These are phyloP conservation scores for Crucibulum laeve DNA, from an alignment of 768 basidiomycete genomes.

Conservation along the genomic window DNA sequence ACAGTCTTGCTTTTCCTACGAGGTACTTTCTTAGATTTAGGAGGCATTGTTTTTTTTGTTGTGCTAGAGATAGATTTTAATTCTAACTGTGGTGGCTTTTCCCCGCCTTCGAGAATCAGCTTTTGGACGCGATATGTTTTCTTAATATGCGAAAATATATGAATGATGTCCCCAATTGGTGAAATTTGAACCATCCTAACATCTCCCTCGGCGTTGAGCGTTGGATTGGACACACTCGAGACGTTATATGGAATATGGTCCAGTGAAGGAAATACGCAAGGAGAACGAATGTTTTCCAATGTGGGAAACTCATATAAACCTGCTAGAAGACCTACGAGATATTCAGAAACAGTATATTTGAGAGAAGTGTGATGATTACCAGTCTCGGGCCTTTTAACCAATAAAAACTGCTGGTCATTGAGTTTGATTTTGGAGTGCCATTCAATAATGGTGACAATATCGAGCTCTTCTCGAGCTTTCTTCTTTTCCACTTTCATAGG, in stretches of 20 bases:
- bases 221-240: not conserved
- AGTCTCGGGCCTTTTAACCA: slow-evolving; percentile 77
- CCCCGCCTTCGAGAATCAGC: slow-evolving; percentile 61
- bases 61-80: slow-evolving; percentile 8
- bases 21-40: slow-evolving; percentile 4
- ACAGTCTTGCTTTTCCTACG: not conserved
- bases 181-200: slow-evolving; percentile 39
- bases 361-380: slow-evolving; percentile 39
- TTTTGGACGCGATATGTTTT: slow-evolving; percentile 81
- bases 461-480: slow-evolving; percentile 79
- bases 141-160: slow-evolving; percentile 87
- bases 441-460: slow-evolving; percentile 83
- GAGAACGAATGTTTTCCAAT: slow-evolving; percentile 21
- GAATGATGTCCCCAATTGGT: slow-evolving; percentile 62
- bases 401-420: slow-evolving; percentile 58
- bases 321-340: slow-evolving; percentile 72
- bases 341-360: slow-evolving; percentile 2
- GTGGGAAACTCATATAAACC: slow-evolving; percentile 89
- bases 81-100: slow-evolving; percentile 31
- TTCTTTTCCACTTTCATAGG: slow-evolving; percentile 86
- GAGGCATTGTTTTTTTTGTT: slow-evolving; percentile 10
- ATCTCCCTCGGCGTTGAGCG: slow-evolving; percentile 3
- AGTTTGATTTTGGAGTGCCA: slow-evolving; percentile 43
- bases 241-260: not conserved
- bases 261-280: not conserved